phyloP scores from a whole-genome alignment of 345 rosid genomes.

The Dipteronia dyeriana region DNA sequence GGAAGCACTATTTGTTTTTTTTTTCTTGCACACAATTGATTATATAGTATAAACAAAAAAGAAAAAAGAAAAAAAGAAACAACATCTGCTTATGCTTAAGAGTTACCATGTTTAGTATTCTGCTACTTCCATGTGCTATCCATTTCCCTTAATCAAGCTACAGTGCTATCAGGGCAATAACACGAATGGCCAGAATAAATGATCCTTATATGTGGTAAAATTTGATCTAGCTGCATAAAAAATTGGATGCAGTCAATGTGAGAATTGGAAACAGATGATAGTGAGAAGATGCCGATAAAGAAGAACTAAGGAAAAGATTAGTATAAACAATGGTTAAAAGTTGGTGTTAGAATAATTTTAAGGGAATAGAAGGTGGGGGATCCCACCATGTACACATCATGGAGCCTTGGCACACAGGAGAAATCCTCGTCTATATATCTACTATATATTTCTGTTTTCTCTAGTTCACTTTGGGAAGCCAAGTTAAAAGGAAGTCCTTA shows the following conservation, averaged over 20 bases:
- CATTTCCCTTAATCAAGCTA: neutral
- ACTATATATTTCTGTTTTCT: slow-evolving; percentile 55
- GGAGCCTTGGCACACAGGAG: slow-evolving; percentile 22
- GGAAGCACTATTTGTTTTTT: slow-evolving; percentile 29
- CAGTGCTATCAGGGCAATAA: neutral
- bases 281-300: slow-evolving; percentile 16
- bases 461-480: slow-evolving; percentile 52
- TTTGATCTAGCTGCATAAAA: slow-evolving; percentile 18
- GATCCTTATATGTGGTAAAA: slow-evolving; percentile 5
- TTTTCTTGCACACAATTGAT: neutral
- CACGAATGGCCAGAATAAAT: neutral
- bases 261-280: neutral
- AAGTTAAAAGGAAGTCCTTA: slow-evolving; percentile 35
- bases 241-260: slow-evolving; percentile 9
- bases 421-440: slow-evolving; percentile 31
- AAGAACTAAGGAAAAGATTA: slow-evolving; percentile 19
- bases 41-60: neutral
- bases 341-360: slow-evolving; percentile 38
- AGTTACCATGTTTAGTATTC: slow-evolving; percentile 8
- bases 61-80: slow-evolving; percentile 2
- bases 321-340: slow-evolving; percentile 23
- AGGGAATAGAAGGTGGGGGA: slow-evolving; percentile 43
- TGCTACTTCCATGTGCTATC: neutral
- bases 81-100: neutral
- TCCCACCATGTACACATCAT: slow-evolving; percentile 38